phyloP scores from a whole-genome alignment of 306 rosid species.

The Vigna unguiculata region DNA sequence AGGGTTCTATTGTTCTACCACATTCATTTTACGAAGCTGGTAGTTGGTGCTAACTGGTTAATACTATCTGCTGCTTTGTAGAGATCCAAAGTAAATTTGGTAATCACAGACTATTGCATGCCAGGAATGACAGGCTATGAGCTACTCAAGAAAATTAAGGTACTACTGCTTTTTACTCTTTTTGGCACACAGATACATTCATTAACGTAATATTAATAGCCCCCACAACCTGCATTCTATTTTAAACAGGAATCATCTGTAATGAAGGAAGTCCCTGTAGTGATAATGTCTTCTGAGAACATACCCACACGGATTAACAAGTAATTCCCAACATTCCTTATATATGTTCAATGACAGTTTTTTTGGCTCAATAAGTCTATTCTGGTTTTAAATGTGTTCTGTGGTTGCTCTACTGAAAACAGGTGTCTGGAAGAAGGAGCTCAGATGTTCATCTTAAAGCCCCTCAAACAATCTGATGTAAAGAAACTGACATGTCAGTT shows the following conservation, averaged over 20 bases:
- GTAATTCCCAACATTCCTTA: conserved; percentile 46
- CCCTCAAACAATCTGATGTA: conserved; percentile 85
- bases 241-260: conserved; percentile 73
- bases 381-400: neutral
- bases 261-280: conserved; percentile 93
- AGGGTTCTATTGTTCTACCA: neutral
- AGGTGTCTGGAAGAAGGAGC: conserved; percentile 98
- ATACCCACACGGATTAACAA: conserved; percentile 80
- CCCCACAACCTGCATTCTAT: neutral
- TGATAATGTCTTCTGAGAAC: conserved; percentile 91
- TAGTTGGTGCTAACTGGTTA: conserved; percentile 29
- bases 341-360: neutral
- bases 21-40: conserved; percentile 1
- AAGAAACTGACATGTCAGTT: conserved; percentile 72
- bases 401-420: conserved; percentile 14
- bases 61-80: conserved; percentile 40
- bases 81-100: conserved; percentile 80
- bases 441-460: conserved; percentile 90
- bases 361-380: neutral
- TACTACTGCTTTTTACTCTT: conserved; percentile 18
- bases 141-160: conserved; percentile 92
- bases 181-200: conserved; percentile 1
- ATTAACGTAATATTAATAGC: conserved; percentile 10
- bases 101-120: conserved; percentile 95
- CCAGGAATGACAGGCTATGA: conserved; percentile 99